Base-by-base conservation (phyloP, 2,329 filamentous ascomycete species). In the Orbilia ellipsospora region DNA sequence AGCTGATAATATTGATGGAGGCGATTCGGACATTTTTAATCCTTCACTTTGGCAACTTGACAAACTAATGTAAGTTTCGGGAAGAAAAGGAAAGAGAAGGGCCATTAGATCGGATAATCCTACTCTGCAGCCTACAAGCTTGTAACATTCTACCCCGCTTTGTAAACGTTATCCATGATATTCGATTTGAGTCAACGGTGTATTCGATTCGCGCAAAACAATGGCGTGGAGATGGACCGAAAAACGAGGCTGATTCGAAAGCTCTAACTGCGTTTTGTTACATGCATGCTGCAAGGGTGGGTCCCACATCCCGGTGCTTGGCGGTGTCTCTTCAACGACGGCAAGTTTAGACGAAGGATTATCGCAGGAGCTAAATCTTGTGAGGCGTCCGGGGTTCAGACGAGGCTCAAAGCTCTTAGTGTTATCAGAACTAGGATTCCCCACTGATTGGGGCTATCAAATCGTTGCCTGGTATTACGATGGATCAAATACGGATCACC, bases 341-440 rank as follows among this genome's bases (percentile, higher is more conserved):
- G 66, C 52, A 70, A 16, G 66, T 70, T 70, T 70, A 56, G 16
- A 62, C 66, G 66, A 57, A 63, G 66, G 57, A 63, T 63, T 51
- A 15, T 18, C n/a, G 8, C 16, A 23, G 55, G 36, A 59, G 31
- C 31, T 36, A 36, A 36, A 36, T 10, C 23, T 23, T 23, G 23
- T 23, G 2, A 4, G 23, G 31, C 1, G 5, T 36, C 31, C 31
- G 2, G 16, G 55, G 55, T 26, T 57, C 28, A 18, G n/a, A n/a
- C 66, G 64, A 70, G 66, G 66, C 66, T 70, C 50, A 57, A 31
- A 69, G 31, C 31, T 36, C 31, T 40, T 16, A n/a, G 61, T 52
- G 48, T 52, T 69, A 45, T 55, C 51, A 62, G 2, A 62, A 62
- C 56, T 23, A n/a, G 56, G 42, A 7, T 26, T 48, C 42, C 51